Percentiles rank a stretch among this genome's conserved stretches.
phyloP scores from a whole-genome alignment of 345 rosid genomes.

The Dimocarpus longan region DNA sequence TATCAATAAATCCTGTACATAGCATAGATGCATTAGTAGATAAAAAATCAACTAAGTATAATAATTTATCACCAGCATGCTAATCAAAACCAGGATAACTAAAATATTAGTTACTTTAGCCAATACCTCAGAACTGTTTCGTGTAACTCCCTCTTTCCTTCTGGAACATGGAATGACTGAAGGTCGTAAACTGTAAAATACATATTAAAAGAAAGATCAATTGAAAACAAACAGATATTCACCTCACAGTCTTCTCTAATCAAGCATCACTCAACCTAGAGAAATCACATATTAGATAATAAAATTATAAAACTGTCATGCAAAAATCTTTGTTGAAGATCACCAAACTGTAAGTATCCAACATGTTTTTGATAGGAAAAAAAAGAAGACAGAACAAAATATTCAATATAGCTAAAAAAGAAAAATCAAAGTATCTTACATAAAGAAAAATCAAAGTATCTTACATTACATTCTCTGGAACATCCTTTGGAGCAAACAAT shows the following conservation, averaged over 20 bases:
- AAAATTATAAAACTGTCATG: conserved; percentile 3
- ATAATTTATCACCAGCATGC: not conserved
- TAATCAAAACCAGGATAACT: not conserved
- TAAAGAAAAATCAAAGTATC: conserved; percentile 35
- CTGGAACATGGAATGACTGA: conserved; percentile 46
- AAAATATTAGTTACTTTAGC: not conserved
- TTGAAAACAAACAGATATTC: not conserved
- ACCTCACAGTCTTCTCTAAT: conserved; percentile 9
- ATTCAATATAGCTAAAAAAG: conserved; percentile 9
- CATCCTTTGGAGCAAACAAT: conserved; percentile 77
- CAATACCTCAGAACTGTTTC: conserved; percentile 56
- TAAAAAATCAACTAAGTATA: conserved; percentile 1
- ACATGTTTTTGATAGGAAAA: not conserved
- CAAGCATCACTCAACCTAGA: conserved; percentile 15
- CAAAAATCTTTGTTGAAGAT: not conserved
- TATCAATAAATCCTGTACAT: not conserved
- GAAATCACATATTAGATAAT: conserved; percentile 6
- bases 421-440: conserved; percentile 48
- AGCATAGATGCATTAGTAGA: not conserved
- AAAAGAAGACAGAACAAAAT: not conserved
- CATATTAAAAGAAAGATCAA: not conserved
- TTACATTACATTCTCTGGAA: conserved; percentile 78
- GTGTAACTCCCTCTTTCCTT: conserved; percentile 59
- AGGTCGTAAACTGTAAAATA: conserved; percentile 63
- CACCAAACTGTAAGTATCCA: not conserved